Conservation (phyloP, 2,329 filamentous ascomycete genomes). For the Aspergillus phoenicis region DNA sequence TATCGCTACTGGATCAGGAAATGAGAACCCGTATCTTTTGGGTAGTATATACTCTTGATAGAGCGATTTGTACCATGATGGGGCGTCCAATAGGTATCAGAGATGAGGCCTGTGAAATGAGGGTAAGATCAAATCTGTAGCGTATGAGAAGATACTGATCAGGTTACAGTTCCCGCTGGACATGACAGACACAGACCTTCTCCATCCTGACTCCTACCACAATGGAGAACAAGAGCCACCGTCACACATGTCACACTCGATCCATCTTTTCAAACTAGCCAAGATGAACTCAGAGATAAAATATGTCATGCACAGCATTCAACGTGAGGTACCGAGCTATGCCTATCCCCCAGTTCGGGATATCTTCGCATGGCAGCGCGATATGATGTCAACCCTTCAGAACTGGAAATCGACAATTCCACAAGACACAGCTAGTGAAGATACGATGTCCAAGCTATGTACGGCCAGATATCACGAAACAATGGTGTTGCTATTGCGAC, state of each 20-base stretch:
- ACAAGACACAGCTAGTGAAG: constrained; percentile 4
- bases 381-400: constrained; percentile 45
- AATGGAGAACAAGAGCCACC: constrained; percentile 18
- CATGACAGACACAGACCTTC: constrained; percentile 15
- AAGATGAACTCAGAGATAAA: constrained; percentile 61
- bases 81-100: constrained; percentile 58
- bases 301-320: constrained; percentile 58
- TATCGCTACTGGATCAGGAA: constrained; percentile 55
- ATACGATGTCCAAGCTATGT: constrained; percentile 36
- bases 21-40: constrained; percentile 60
- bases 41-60: constrained; percentile 56
- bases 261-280: constrained; percentile 51
- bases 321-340: constrained; percentile 51
- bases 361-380: constrained; percentile 51
- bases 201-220: background rate
- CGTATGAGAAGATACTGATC: background rate
- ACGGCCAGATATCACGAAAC: constrained; percentile 53
- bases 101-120: constrained; percentile 58
- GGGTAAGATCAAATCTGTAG: constrained; percentile 36
- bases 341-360: constrained; percentile 52
- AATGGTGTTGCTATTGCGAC: constrained; percentile 54
- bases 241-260: constrained; percentile 46
- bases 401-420: constrained; percentile 47
- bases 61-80: constrained; percentile 59
- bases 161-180: constrained; percentile 21